Evolutionary conservation across 352 stramenopile genomes (phyloP), one percentile per base, ranked within the genome.

Genomic region (Achlya hypogyna): DNA sequence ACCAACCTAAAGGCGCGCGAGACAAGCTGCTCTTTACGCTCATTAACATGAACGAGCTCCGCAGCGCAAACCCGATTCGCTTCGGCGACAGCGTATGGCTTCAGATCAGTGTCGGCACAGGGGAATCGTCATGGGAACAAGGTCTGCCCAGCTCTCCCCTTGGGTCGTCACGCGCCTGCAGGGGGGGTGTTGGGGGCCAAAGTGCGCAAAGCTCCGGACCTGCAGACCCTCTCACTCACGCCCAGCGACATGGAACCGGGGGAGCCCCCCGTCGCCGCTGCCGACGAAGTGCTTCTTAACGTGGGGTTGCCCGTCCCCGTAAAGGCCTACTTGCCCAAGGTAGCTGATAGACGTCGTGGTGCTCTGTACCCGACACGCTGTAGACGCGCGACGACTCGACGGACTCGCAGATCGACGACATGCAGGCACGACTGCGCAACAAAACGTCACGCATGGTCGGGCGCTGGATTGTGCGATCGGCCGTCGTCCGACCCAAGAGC

Each of bases 11-110:
- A 74, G 88, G 52, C 78, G 78, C 38, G 75, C 75, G 18, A 76
- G 60, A 68, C 38, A 68, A 68, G 29, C 22, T 68, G 9, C 60
- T 90, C n/a, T 87, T 92, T 67, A 90, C 82, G 23, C 62, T 92
- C 6, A 67, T 89, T 22, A 74, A 90, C 58, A 72, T 92, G 20
- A 73, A 72, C 16, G 84, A 92, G 51, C 69, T 86, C 6, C 72
- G 76, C 63, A 92, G 79, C 53, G 79, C 81, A 14, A 82, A 78
- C 42, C 75, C 81, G 23, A 84, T 92, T 54, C 76, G 76, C 28
- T 92, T 87, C 51, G 84, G 84, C n/a, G 81, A 88, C 69, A 76
- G 79, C 10, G 80, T 92, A 16, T 92, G 80, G 78, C 67, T 92
- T 38, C 81, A 92, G 60, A 68, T 92, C 14, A 89, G 79, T 58